Base-by-base conservation (phyloP, 2,329 filamentous ascomycete genomes). In the Dothiorella sarmentorum region DNA sequence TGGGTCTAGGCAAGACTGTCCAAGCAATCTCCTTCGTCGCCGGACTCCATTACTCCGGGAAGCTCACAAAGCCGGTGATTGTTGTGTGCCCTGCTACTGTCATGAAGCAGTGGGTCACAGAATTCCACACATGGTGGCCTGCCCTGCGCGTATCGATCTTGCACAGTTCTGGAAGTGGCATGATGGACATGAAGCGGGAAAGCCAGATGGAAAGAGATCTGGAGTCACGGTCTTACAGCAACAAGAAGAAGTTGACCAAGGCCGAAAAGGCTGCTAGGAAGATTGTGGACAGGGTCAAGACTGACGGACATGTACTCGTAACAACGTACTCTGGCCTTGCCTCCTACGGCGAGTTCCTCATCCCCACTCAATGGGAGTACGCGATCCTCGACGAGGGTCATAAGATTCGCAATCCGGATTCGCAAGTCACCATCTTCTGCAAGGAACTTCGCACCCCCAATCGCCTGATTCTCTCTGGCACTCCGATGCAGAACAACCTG, bases 121-220 rank as follows among this genome's bases (percentile, higher is more conserved):
- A 99, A 69, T 97, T 99, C 66, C 95, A 99, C 74, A 86, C 88
- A 11, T 99, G 95, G 95, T 99, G 95, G 95, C 94, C 94, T n/a
- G 88, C 94, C n/a, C 79, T 99, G 29, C 85, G 95, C 40, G 94
- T 99, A 4, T 96, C 92, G 0, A 97, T 99, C 62, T 73, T 99
- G 49, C 94, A 99, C 70, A 91, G 91, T 0, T 97, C 94, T 4
- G 94, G 94, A 2, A 97, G 91, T 71, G 95, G 94, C 17, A 97
- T 99, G 93, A 78, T 97, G 56, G 91, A 96, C 63, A 79, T 95
- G 22, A 76, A 77, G 43, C 78, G 76, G 51, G 85, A 87, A 68
- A 78, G 78, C 59, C 80, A 78, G 31, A 80, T 81, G 51, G 89
- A 93, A 71, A 83, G 84, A 62, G 79, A 80, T 24, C 73, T 86